Base-by-base conservation (phyloP, 75 land plant genomes). In the Sequoiadendron giganteum region DNA sequence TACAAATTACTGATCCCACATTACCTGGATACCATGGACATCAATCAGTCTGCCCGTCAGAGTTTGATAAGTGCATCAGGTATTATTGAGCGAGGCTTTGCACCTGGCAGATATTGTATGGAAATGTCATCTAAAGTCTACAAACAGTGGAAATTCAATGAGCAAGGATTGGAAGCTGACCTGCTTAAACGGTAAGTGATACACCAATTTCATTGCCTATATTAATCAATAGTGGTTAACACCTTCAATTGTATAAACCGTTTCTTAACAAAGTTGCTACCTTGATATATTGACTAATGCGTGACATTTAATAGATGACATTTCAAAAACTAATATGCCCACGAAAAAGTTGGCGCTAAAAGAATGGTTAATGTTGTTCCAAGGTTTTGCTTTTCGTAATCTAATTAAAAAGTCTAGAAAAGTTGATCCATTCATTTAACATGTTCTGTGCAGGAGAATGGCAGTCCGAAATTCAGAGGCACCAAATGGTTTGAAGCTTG, bases 1-100 rank as follows among this genome's bases (percentile, higher is more conserved):
- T 58, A 90, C 81, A 91, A 93, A 87, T 94, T 96, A 58, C 54
- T 96, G 82, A 90, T 76, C 48, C 97, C 97, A 10, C 97, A 96
- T 61, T 96, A 90, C 92, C 88, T 93, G 15, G 93, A 96, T 73
- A 96, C 97, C 39, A 93, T 96, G 97, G 90, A 93, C 84, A 95
- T 96, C 49, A 96, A 96, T 84, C 94, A 94, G 3, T 25, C 92
- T 55, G 95, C 94, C 39, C 88, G 97, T 11, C 92, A 94, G 40
- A 92, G 85, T 54, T 90, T 96, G 73, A 92, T 96, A 86, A 95
- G 93, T 81, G 95, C 93, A 15, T 94, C 94, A 14, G 99, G 99
- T 14, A 83, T 95, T 28, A 94, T 97, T 82, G 99, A 97, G 55
- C 28, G 2, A 25, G 95, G 95, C 5, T 96, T 96, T 87, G 94